Percentiles rank a stretch among this genome's conserved stretches.
Conservation (phyloP, 441 rosid species). For the Mallotus repandus region DNA sequence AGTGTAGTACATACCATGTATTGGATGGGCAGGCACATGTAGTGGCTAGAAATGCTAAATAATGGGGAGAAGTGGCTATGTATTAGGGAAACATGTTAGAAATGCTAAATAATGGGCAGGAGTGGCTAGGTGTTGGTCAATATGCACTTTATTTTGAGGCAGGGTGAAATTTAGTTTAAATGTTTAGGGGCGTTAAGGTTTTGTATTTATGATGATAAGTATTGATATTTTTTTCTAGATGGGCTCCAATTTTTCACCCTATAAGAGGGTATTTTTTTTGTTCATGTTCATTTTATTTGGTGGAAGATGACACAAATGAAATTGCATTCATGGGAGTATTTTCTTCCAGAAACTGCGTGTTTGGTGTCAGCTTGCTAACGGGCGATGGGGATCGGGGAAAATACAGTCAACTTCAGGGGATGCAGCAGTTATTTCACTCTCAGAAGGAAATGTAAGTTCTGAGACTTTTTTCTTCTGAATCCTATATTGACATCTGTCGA, state of each 20-base stretch:
- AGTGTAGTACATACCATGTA: not conserved
- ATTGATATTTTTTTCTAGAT: not conserved
- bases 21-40: not conserved
- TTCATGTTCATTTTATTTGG: constrained; percentile 1
- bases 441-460: constrained; percentile 66
- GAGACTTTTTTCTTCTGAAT: constrained; percentile 11
- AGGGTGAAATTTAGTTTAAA: not conserved
- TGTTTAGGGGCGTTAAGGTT: not conserved
- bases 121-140: not conserved
- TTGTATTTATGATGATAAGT: not conserved
- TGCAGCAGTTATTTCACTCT: constrained; percentile 58
- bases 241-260: not conserved
- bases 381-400: constrained; percentile 74
- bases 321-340: constrained; percentile 13
- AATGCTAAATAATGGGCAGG: not conserved
- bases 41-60: constrained; percentile 1
- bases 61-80: not conserved
- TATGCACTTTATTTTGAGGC: not conserved
- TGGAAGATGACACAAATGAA: constrained; percentile 3
- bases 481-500: constrained; percentile 9
- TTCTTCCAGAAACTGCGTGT: constrained; percentile 69
- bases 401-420: constrained; percentile 79
- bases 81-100: not conserved
- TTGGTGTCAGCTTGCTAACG: constrained; percentile 72
- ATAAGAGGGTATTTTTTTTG: not conserved